Percentiles rank a stretch among this genome's conserved stretches.
Conservation (phyloP, 2,329 filamentous ascomycete genomes). For the Hypoxylon sp. region DNA sequence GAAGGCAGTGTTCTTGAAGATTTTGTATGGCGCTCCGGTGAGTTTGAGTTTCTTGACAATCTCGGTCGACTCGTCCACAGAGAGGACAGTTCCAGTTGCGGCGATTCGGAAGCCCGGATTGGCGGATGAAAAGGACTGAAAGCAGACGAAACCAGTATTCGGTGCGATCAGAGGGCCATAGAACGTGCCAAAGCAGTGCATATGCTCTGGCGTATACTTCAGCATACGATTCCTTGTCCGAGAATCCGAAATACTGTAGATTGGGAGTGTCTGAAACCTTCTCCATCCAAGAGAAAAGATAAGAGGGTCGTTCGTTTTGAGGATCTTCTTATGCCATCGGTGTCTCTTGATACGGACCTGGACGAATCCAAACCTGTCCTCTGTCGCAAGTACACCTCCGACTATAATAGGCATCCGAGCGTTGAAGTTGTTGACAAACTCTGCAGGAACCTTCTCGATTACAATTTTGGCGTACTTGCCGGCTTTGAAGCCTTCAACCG, state of each 20-base stretch:
- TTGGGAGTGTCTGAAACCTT: slow-evolving; percentile 77
- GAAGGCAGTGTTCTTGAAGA: slow-evolving; percentile 99
- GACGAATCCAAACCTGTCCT: slow-evolving; percentile 95
- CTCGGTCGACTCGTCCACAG: slow-evolving; percentile 94
- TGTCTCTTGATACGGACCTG: slow-evolving; percentile 98
- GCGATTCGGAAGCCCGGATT: slow-evolving; percentile 94
- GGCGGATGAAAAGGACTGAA: slow-evolving; percentile 87
- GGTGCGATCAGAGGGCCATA: slow-evolving; percentile 95
- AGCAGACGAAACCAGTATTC: slow-evolving; percentile 94
- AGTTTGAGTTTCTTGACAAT: slow-evolving; percentile 99
- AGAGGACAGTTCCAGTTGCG: slow-evolving; percentile 92
- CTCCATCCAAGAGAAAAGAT: slow-evolving; percentile 98
- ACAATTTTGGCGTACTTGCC: slow-evolving; percentile 95
- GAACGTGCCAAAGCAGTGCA: slow-evolving; percentile 98
- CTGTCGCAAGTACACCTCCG: slow-evolving; percentile 91
- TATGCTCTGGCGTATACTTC: slow-evolving; percentile 98
- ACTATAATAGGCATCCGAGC: slow-evolving; percentile 86
- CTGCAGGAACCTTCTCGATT: slow-evolving; percentile 87
- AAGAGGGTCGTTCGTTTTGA: slow-evolving; percentile 97
- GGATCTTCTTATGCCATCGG: slow-evolving; percentile 98
- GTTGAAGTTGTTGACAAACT: slow-evolving; percentile 88
- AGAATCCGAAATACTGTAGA: slow-evolving; percentile 93
- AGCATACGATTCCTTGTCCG: slow-evolving; percentile 96
- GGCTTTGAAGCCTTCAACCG: slow-evolving; percentile 90
- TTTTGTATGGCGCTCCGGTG: slow-evolving; percentile 93